A percentile compares a stretch with the other conserved stretches of the same genome.
phyloP scores from a whole-genome alignment of 352 stramenopile genomes.

The Phytophthora podocarpi region DNA sequence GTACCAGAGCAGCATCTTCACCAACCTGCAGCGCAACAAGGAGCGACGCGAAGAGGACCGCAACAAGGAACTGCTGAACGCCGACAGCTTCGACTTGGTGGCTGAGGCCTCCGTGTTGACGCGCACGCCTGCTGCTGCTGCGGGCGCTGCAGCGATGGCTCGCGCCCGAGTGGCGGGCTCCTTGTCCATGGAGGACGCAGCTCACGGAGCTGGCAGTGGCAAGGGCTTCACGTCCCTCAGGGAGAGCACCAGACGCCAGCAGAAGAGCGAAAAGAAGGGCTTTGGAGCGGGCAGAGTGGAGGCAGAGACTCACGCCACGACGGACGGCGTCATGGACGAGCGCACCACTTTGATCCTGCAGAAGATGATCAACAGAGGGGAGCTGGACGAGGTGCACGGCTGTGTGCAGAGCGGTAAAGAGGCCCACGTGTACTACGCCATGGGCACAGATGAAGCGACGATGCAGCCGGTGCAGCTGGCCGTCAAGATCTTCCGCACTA shows the following conservation, averaged over 20 bases:
- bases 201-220: conserved; percentile 39
- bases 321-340: conserved; percentile 79
- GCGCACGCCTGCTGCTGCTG: conserved; percentile 25
- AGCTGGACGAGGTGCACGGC: conserved; percentile 75
- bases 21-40: conserved; percentile 40
- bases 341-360: conserved; percentile 72
- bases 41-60: conserved; percentile 37
- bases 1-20: conserved; percentile 43
- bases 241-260: conserved; percentile 54
- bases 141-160: conserved; percentile 22
- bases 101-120: conserved; percentile 26
- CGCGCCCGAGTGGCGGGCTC: conserved; percentile 31
- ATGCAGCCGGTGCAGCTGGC: conserved; percentile 46
- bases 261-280: conserved; percentile 71
- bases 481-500: conserved; percentile 89
- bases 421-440: conserved; percentile 78
- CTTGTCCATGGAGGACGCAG: conserved; percentile 47
- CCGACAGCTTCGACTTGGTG: conserved; percentile 44
- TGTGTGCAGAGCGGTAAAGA: conserved; percentile 86
- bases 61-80: conserved; percentile 42
- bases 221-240: conserved; percentile 63
- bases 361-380: conserved; percentile 75
- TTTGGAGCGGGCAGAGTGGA: conserved; percentile 51
- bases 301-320: conserved; percentile 56
- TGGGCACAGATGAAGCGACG: conserved; percentile 56